These are phyloP conservation scores for Dendrocalamus latiflorus DNA, from an alignment of 202 grass and related monocot species.

Conservation along the genomic window DNA sequence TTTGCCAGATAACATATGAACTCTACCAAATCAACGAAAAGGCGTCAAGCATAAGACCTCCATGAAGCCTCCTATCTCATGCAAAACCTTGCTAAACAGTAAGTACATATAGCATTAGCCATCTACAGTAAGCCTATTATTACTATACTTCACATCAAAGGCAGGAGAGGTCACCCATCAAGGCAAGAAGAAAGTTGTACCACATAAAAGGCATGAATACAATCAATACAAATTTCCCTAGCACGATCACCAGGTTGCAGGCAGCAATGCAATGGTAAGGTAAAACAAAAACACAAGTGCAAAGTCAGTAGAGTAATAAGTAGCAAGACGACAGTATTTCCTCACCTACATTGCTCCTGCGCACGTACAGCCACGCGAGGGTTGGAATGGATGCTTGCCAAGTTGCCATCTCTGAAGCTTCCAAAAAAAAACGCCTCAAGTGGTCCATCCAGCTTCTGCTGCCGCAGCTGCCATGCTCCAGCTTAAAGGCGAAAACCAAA, in stretches of 20 bases:
- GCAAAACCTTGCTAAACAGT: neutral
- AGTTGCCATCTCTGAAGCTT: slow-evolving; percentile 38
- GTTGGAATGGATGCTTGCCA: slow-evolving; percentile 22
- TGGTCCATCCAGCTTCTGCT: slow-evolving; percentile 29
- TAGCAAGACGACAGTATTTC: slow-evolving; percentile 27
- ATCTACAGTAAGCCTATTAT: neutral
- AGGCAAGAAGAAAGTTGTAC: neutral
- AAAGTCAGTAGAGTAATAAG: neutral
- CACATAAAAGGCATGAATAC: neutral
- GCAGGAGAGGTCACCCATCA: neutral
- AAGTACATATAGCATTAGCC: neutral
- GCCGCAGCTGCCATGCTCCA: slow-evolving; percentile 21
- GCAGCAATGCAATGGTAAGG: neutral
- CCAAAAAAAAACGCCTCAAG: slow-evolving; percentile 10
- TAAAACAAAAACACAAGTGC: neutral
- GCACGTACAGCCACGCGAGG: slow-evolving; percentile 22
- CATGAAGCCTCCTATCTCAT: neutral
- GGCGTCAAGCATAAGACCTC: neutral
- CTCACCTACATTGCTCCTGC: slow-evolving; percentile 31
- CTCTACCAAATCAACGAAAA: neutral
- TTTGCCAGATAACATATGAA: neutral
- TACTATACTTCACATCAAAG: neutral
- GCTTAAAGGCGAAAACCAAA: slow-evolving; percentile 33
- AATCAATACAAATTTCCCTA: neutral
- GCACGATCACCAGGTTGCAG: neutral